Evolutionary conservation across 2,329 filamentous ascomycete genomes (phyloP).

Genomic region (Pseudogymnoascus sp.): DNA sequence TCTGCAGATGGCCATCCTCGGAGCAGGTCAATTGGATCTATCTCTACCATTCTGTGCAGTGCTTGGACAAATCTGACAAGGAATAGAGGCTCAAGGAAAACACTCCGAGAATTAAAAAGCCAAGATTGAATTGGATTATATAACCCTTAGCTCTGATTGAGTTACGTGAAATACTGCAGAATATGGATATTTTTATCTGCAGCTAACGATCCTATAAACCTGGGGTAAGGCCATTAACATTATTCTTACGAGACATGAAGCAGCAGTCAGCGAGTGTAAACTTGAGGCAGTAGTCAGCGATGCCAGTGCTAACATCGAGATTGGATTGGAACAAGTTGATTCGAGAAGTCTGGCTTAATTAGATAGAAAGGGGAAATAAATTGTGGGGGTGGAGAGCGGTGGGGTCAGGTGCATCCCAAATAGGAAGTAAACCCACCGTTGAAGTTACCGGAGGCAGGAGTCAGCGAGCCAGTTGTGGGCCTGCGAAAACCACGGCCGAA

Average conservation of each 20-base stretch:
- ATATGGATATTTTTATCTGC: background rate
- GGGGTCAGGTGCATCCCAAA: background rate
- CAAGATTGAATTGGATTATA: background rate
- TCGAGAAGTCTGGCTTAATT: background rate
- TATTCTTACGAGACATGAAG: background rate
- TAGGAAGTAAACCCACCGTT: background rate
- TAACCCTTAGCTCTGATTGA: background rate
- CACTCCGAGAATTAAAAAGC: background rate
- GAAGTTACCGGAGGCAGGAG: background rate
- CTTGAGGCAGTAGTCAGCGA: background rate
- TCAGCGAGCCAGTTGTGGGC: background rate
- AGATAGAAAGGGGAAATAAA: background rate
- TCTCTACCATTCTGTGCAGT: background rate
- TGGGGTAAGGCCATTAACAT: background rate
- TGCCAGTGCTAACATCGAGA: background rate
- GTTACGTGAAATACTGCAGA: background rate
- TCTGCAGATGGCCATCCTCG: slow-evolving; percentile 35
- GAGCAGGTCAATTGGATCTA: slow-evolving; percentile 33
- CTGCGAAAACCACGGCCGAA: background rate
- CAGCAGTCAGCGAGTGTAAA: background rate
- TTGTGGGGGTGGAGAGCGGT: background rate
- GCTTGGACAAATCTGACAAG: background rate
- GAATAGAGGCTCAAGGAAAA: background rate
- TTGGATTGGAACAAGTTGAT: background rate
- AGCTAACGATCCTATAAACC: background rate